A percentile compares a stretch with the other conserved stretches of the same genome.
phyloP scores from a whole-genome alignment of 208 protist species.

The Crithidia sp. region DNA sequence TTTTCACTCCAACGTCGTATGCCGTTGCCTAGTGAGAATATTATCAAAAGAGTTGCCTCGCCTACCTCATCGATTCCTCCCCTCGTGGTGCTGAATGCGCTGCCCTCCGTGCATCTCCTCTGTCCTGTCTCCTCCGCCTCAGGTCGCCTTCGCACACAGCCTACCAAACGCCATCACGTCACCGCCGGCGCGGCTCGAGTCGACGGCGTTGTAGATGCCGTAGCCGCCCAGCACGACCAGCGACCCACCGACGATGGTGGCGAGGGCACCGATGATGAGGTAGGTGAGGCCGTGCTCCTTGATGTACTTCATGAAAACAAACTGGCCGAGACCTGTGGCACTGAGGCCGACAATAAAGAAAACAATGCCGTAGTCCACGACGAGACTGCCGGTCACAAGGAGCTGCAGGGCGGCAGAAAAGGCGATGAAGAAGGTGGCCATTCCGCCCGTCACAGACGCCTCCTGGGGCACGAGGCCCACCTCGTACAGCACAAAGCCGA shows the following conservation, averaged over 20 bases:
- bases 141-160: conserved; percentile 37
- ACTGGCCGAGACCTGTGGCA: conserved; percentile 69
- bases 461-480: conserved; percentile 74
- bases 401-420: conserved; percentile 64
- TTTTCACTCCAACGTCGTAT: too few species aligned
- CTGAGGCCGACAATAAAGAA: conserved; percentile 69
- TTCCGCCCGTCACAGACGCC: conserved; percentile 71
- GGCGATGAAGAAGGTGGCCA: conserved; percentile 85
- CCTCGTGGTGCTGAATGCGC: too few species aligned
- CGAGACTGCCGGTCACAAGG: conserved; percentile 56
- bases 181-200: conserved; percentile 33
- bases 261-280: conserved; percentile 71
- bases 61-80: too few species aligned
- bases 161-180: conserved; percentile 60
- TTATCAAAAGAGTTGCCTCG: too few species aligned
- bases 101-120: background rate
- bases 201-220: conserved; percentile 76
- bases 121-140: background rate
- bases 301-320: conserved; percentile 81
- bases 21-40: too few species aligned
- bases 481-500: conserved; percentile 87
- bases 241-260: conserved; percentile 70
- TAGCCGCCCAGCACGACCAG: conserved; percentile 67
- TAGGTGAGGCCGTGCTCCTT: conserved; percentile 57
- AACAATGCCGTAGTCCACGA: conserved; percentile 63